A percentile compares a stretch with the other conserved stretches of the same genome.
These are phyloP conservation scores for Neofusicoccum laricinum DNA, from an alignment of 2,329 filamentous ascomycete genomes.

Conservation along the genomic window DNA sequence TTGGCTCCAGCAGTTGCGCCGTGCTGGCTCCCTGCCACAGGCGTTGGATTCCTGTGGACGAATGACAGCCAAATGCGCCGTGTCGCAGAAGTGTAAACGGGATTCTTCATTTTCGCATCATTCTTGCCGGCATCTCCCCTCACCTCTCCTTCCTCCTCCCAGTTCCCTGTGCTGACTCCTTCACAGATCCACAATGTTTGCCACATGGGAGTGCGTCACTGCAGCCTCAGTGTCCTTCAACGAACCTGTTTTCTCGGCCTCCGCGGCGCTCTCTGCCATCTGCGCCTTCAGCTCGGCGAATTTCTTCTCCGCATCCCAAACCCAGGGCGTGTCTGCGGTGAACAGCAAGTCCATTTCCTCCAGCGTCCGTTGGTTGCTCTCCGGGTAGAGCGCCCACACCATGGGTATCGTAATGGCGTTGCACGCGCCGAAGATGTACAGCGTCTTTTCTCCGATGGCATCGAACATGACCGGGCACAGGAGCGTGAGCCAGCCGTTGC, in stretches of 20 bases:
- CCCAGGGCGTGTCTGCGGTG: conserved; percentile 63
- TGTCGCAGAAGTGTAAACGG: no score
- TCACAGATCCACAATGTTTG: background rate
- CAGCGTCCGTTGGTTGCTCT: conserved; percentile 69
- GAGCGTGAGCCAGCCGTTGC: conserved; percentile 62
- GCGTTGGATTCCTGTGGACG: no score
- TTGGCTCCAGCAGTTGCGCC: no score
- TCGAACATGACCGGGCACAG: conserved; percentile 49
- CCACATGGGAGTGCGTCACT: background rate
- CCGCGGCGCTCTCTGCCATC: background rate
- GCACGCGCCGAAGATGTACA: conserved; percentile 66
- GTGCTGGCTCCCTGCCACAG: no score
- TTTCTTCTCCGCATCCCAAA: conserved; percentile 50
- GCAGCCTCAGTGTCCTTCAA: background rate
- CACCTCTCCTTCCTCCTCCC: background rate
- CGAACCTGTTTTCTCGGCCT: background rate
- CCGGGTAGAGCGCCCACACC: conserved; percentile 72
- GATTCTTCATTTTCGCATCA: no score
- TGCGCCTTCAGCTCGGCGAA: conserved; percentile 23
- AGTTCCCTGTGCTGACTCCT: background rate
- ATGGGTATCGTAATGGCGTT: conserved; percentile 60
- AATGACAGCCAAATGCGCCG: no score
- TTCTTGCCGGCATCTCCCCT: background rate
- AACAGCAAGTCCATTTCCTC: conserved; percentile 76
- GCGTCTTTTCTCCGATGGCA: conserved; percentile 65